These are phyloP conservation scores for Miamiensis avidus DNA, from an alignment of 169 alveolate genomes.

Conservation along the genomic window DNA sequence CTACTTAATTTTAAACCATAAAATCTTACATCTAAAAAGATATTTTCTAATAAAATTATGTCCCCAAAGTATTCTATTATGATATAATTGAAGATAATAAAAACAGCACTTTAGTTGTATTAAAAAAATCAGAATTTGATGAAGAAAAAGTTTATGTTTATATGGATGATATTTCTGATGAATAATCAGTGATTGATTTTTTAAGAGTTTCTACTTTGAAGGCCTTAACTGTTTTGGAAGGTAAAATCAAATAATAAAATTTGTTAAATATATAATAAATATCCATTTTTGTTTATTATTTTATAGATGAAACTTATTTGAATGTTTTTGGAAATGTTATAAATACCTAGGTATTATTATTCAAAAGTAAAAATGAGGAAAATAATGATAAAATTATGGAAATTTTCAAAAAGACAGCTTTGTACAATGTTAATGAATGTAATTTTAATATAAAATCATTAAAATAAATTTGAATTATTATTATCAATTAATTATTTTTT, in stretches of 20 bases:
- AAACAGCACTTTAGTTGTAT: background rate
- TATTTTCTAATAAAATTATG: background rate
- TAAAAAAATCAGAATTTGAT: background rate
- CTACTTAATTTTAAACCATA: too few species aligned
- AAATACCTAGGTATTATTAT: background rate
- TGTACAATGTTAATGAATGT: background rate
- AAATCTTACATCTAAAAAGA: background rate
- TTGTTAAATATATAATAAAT: too few species aligned
- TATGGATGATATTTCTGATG: background rate
- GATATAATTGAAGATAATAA: background rate
- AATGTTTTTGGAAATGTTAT: background rate
- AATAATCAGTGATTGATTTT: background rate
- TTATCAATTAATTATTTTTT: too few species aligned
- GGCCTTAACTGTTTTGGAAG: background rate
- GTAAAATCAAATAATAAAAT: background rate
- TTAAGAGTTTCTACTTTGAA: background rate
- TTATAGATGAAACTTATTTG: background rate
- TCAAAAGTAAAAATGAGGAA: background rate
- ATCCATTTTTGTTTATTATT: too few species aligned
- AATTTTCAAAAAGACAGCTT: background rate
- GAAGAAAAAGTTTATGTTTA: background rate
- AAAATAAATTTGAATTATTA: too few species aligned
- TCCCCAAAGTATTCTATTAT: background rate
- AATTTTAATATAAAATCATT: too few species aligned
- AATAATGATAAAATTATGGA: background rate